Evolutionary conservation across 2,329 filamentous ascomycete species (phyloP).

Genomic region (Fusarium odoratissimum): DNA sequence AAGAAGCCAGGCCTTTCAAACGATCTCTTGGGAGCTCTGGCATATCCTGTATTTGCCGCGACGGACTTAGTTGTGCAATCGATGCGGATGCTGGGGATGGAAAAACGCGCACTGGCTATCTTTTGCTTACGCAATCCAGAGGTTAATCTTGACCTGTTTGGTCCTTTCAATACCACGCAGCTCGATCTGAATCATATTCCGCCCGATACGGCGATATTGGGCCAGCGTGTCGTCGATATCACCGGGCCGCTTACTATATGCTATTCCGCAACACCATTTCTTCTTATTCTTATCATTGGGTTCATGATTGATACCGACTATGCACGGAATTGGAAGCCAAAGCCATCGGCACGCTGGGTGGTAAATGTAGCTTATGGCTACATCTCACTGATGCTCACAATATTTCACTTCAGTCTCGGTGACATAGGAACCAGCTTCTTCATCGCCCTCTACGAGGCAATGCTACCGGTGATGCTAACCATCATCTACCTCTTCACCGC

Average conservation of each 20-base stretch:
- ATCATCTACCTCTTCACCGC: not conserved
- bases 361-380: not conserved
- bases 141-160: not conserved
- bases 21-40: slow-evolving; percentile 10
- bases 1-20: slow-evolving; percentile 4
- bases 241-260: not conserved
- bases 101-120: slow-evolving; percentile 7
- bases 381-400: not conserved
- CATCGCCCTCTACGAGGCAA: not conserved
- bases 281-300: not conserved
- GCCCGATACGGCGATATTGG: not conserved
- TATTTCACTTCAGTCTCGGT: slow-evolving; percentile 13
- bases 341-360: not conserved
- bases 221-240: slow-evolving; percentile 3
- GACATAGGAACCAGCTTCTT: not conserved
- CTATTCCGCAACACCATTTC: not conserved
- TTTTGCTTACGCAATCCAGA: not conserved
- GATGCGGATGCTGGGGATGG: not conserved
- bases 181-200: not conserved
- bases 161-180: not conserved
- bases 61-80: slow-evolving; percentile 8
- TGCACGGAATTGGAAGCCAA: not conserved
- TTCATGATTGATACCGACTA: not conserved
- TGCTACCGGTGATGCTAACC: not conserved
- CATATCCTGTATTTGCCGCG: slow-evolving; percentile 11